Evolutionary conservation across 768 basidiomycete genomes (phyloP), one percentile per base, ranked within the genome.

Genomic region (Hortiboletus campestris): DNA sequence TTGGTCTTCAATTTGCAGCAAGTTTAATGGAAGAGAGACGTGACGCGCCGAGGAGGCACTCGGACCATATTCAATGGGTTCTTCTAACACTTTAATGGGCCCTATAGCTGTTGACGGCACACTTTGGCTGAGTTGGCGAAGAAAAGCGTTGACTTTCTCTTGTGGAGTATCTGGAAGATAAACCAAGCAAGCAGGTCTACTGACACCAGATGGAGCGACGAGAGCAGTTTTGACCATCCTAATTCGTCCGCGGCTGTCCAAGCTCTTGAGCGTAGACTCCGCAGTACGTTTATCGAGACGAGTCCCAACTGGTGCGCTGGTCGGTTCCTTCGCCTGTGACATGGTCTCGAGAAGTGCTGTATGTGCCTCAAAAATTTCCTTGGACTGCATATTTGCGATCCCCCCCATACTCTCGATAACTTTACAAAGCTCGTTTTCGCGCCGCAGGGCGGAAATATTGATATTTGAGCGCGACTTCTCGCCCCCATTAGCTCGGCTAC

Each of bases 391-490:
- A 61, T 86, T 86, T 43, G 80, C 72, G 40, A 92, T 81, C 1
- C 91, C 92, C 8, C 86, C 86, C 49, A 80, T 71, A 22, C 75
- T 78, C 53, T 84, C 78, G n/a, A 93, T 70, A 20, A 89, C 79
- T 31, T 81, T 83, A 51, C 84, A 66, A 46, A 94, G 68, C 68
- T 94, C 92, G 57, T 88, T 90, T 73, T 94, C 90, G 20, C 92
- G 83, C 4, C 89, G 83, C 40, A 91, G 74, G 54, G 86, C 80
- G 16, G 91, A 89, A 25, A 94, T 82, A 60, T 93, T 94, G 46
- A 83, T 75, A 58, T 79, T 81, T 29, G 73, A 56, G 31, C 72
- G 67, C 8, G 49, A 53, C 36, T 56, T 62, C 16, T 48, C 53
- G 11, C 56, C 31, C n/a, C 48, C 51, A 17, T 49, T 50, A 8